Evolutionary conservation across 148 eudicot genomes (phyloP).

Genomic region (Cornus florida): DNA sequence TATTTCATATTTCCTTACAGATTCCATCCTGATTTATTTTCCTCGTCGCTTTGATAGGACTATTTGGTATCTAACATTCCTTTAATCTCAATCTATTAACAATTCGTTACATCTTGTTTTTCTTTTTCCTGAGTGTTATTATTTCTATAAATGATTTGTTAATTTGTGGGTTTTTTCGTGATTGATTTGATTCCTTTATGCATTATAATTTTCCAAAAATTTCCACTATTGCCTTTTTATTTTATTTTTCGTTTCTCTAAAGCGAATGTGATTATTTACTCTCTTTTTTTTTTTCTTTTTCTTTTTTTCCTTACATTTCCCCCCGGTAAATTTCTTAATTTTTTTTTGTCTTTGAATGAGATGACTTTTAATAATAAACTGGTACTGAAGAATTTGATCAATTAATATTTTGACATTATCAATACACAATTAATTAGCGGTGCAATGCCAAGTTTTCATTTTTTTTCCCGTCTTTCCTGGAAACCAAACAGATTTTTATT

Average conservation of each 20-base stretch:
- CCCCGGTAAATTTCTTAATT: no score
- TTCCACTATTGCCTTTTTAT: no score
- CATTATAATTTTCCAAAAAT: not conserved
- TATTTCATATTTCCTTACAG: not conserved
- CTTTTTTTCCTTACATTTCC: not conserved
- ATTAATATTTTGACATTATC: not conserved
- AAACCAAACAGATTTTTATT: conserved; percentile 1
- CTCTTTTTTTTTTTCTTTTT: no score
- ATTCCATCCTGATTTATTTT: not conserved
- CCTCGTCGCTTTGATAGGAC: not conserved
- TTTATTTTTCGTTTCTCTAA: not conserved
- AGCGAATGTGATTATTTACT: no score
- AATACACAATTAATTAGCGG: not conserved
- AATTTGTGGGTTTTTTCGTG: not conserved
- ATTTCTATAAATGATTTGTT: not conserved
- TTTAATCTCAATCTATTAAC: not conserved
- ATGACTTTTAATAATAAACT: not conserved
- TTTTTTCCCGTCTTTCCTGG: not conserved
- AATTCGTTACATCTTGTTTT: not conserved
- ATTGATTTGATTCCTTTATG: not conserved
- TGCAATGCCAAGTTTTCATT: not conserved
- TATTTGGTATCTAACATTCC: not conserved
- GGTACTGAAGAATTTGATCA: not conserved
- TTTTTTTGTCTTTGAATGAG: not conserved
- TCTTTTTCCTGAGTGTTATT: not conserved